Evolutionary conservation across 805 yeast genomes (phyloP).

Genomic region (Candida incommunis): DNA sequence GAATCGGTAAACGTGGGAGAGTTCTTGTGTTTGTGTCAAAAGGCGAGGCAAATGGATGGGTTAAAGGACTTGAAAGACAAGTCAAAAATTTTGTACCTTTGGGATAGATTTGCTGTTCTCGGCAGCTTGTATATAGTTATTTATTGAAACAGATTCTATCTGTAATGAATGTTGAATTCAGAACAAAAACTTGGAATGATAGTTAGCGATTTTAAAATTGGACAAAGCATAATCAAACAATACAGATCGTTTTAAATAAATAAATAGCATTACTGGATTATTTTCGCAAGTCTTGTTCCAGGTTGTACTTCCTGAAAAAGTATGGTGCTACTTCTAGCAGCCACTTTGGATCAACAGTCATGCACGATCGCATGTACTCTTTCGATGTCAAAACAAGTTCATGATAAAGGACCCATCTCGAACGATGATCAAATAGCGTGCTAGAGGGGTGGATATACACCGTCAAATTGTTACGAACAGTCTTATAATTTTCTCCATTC

Average conservation of each 20-base stretch:
- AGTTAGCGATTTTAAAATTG: too few relatives aligned
- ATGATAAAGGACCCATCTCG: constrained; percentile 68
- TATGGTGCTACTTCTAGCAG: constrained; percentile 38
- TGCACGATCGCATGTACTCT: constrained; percentile 86
- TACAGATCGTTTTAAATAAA: too few relatives aligned
- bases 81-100: constrained; percentile 28
- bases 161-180: too few relatives aligned
- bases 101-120: too few relatives aligned
- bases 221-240: too few relatives aligned
- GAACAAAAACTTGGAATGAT: too few relatives aligned
- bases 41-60: constrained; percentile 58
- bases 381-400: constrained; percentile 68
- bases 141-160: too few relatives aligned
- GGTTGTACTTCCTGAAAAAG: constrained; percentile 14
- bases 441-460: constrained; percentile 86
- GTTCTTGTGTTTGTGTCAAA: constrained; percentile 68
- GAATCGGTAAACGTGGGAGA: constrained; percentile 81
- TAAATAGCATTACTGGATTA: neutral
- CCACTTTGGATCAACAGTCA: constrained; percentile 75
- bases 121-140: constrained; percentile 1
- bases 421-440: constrained; percentile 38
- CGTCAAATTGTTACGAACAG: constrained; percentile 48
- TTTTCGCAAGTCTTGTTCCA: neutral
- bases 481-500: constrained; percentile 55
- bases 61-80: constrained; percentile 63